Evolutionary conservation across 371 early-diverging fungal genomes (phyloP).

Genomic region (Actinomortierella ambigua): DNA sequence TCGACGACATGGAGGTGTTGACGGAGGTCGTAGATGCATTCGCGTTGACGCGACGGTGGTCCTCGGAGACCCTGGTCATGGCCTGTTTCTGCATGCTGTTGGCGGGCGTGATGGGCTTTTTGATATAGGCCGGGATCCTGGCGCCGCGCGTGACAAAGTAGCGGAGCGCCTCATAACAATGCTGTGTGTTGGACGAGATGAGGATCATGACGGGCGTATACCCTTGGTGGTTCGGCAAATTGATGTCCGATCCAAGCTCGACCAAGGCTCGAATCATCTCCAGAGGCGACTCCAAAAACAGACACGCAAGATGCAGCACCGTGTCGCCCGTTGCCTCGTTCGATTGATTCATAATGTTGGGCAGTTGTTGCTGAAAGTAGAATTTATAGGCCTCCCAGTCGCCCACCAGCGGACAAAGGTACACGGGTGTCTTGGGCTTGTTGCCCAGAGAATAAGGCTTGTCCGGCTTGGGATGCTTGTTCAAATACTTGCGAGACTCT

Average conservation of each 20-base stretch:
- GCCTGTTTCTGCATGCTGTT: conserved; percentile 41
- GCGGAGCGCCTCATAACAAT: conserved; percentile 43
- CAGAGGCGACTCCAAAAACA: conserved; percentile 39
- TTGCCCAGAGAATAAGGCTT: conserved; percentile 26
- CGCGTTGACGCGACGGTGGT: too few species aligned
- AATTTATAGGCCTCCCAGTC: conserved; percentile 28
- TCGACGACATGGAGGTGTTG: too few species aligned
- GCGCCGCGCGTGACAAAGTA: conserved; percentile 47
- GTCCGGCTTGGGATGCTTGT: neutral
- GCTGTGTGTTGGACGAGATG: conserved; percentile 42
- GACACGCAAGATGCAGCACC: conserved; percentile 38
- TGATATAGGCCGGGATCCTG: conserved; percentile 42
- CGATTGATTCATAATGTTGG: conserved; percentile 42
- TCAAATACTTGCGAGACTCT: neutral
- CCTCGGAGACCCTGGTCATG: conserved; percentile 5
- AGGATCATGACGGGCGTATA: conserved; percentile 45
- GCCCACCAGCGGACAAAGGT: conserved; percentile 41
- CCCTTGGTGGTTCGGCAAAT: conserved; percentile 38
- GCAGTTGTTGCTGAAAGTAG: conserved; percentile 18
- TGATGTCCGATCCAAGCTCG: conserved; percentile 44
- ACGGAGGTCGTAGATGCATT: too few species aligned
- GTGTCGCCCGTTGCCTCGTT: conserved; percentile 40
- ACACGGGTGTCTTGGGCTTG: conserved; percentile 39
- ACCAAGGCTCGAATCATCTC: conserved; percentile 36
- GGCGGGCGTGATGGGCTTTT: conserved; percentile 37